Evolutionary conservation across 2,329 filamentous ascomycete genomes (phyloP).

Genomic region (Hymenoscyphus albidus): DNA sequence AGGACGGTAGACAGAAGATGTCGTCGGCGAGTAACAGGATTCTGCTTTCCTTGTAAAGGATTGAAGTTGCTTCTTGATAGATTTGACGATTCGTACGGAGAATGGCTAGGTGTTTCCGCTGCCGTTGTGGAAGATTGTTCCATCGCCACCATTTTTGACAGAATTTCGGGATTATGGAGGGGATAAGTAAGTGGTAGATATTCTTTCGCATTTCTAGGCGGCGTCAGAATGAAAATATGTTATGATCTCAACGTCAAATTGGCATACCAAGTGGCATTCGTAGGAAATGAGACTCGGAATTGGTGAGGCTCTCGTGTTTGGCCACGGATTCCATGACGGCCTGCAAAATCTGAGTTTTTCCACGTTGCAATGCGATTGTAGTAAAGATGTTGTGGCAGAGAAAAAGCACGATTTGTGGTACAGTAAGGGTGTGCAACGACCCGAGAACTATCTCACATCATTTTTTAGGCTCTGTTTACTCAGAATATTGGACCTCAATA

Average conservation of each 20-base stretch:
- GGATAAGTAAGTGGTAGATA: background rate
- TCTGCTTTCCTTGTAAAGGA: background rate
- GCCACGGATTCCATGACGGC: background rate
- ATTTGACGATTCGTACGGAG: constrained; percentile 3
- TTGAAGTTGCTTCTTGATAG: background rate
- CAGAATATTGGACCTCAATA: too few relatives aligned
- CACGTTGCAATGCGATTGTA: too few relatives aligned
- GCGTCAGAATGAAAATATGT: background rate
- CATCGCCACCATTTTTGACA: background rate
- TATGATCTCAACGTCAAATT: background rate
- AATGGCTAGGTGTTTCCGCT: background rate
- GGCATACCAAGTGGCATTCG: background rate
- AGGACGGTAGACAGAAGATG: background rate
- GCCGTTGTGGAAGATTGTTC: background rate
- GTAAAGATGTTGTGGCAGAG: too few relatives aligned
- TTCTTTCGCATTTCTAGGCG: background rate
- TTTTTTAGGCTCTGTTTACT: background rate
- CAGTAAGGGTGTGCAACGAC: background rate
- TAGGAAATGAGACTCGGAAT: background rate
- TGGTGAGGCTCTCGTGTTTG: background rate
- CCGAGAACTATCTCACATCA: background rate
- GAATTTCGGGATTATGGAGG: background rate
- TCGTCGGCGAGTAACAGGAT: background rate
- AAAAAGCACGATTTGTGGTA: too few relatives aligned
- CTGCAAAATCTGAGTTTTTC: too few relatives aligned